phyloP scores from a whole-genome alignment of 176 grass and related monocot species.

The Leersia perrieri region DNA sequence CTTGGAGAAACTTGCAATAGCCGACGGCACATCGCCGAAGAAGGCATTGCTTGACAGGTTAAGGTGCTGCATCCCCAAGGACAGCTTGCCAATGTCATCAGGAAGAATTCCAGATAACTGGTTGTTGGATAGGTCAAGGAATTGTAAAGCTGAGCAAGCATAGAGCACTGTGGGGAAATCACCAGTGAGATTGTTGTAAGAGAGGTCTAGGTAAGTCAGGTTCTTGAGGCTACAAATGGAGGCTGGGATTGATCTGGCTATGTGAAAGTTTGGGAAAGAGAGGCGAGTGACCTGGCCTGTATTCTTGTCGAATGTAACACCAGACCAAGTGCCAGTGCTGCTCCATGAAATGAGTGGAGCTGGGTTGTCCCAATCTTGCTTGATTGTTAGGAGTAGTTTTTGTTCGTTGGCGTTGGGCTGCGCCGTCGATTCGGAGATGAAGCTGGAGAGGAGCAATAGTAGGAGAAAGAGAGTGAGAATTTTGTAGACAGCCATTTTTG shows the following conservation, averaged over 20 bases:
- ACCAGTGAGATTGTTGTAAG: slow-evolving; percentile 38
- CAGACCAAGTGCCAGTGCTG: slow-evolving; percentile 33
- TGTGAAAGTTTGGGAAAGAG: background rate
- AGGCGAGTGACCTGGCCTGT: slow-evolving; percentile 18
- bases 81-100: slow-evolving; percentile 5
- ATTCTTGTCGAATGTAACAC: background rate
- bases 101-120: slow-evolving; percentile 39
- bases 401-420: background rate
- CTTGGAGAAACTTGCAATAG: background rate
- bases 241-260: slow-evolving; percentile 15
- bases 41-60: slow-evolving; percentile 45
- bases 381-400: slow-evolving; percentile 11
- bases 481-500: background rate
- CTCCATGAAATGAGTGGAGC: slow-evolving; percentile 42
- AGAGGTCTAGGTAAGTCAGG: slow-evolving; percentile 31
- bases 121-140: slow-evolving; percentile 53
- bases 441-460: background rate
- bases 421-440: background rate
- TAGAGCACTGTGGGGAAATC: slow-evolving; percentile 42
- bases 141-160: slow-evolving; percentile 31
- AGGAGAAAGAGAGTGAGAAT: background rate
- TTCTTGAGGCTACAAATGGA: slow-evolving; percentile 47
- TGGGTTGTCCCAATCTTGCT: slow-evolving; percentile 43
- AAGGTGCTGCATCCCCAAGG: slow-evolving; percentile 37
- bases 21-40: slow-evolving; percentile 32